phyloP scores from a whole-genome alignment of 257 asterid genomes.

The Solanum lignicaule region DNA sequence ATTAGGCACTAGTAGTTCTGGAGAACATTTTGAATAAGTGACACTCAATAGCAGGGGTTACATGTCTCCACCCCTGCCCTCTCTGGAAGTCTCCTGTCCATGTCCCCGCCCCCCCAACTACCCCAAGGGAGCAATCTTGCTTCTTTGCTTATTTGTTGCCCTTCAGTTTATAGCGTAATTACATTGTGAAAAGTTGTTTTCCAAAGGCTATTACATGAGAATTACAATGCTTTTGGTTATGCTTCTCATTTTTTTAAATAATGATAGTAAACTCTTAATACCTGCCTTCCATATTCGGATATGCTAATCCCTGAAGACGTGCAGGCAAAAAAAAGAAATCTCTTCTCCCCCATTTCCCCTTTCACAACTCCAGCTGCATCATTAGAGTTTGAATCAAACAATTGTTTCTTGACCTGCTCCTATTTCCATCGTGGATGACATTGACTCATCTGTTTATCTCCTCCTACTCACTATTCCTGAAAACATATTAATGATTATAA shows the following conservation, averaged over 20 bases:
- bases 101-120: background rate
- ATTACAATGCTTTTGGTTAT: background rate
- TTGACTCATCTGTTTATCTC: background rate
- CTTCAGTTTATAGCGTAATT: background rate
- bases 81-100: background rate
- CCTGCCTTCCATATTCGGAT: background rate
- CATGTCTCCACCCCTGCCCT: background rate
- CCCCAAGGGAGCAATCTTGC: background rate
- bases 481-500: background rate
- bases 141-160: background rate
- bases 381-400: background rate
- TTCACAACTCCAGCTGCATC: background rate
- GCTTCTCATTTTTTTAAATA: background rate
- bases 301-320: background rate
- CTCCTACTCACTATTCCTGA: background rate
- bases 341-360: background rate
- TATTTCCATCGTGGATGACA: background rate
- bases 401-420: background rate
- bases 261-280: background rate
- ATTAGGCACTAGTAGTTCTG: background rate
- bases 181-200: background rate
- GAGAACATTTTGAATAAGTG: background rate
- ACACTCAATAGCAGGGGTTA: background rate
- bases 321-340: background rate
- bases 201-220: background rate